phyloP scores from a whole-genome alignment of 352 stramenopile genomes.

The Pseudoperonospora humuli region DNA sequence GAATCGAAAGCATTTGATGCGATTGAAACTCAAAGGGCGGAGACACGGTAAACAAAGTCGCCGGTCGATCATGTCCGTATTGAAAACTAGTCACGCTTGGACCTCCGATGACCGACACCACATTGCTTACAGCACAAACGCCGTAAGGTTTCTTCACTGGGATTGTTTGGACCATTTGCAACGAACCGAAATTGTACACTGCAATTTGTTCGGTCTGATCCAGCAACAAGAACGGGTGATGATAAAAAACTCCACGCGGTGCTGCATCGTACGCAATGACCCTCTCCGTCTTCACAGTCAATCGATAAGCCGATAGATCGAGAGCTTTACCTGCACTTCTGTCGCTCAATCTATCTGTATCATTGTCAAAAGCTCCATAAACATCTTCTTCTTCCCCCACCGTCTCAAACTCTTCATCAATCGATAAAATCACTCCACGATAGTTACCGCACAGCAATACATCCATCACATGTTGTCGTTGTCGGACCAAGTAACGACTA shows the following conservation, averaged over 20 bases:
- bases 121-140: slow-evolving; percentile 22
- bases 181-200: slow-evolving; percentile 57
- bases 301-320: slow-evolving; percentile 31
- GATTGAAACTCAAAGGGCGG: slow-evolving; percentile 41
- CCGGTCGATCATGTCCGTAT: slow-evolving; percentile 15
- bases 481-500: slow-evolving; percentile 21
- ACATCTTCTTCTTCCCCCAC: slow-evolving; percentile 10
- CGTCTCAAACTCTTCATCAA: slow-evolving; percentile 16
- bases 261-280: slow-evolving; percentile 40
- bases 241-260: slow-evolving; percentile 37
- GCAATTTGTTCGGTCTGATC: slow-evolving; percentile 45
- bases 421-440: slow-evolving; percentile 37
- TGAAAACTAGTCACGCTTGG: slow-evolving; percentile 1
- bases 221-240: slow-evolving; percentile 66
- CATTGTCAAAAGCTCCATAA: slow-evolving; percentile 19
- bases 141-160: slow-evolving; percentile 45
- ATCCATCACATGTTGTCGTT: slow-evolving; percentile 32
- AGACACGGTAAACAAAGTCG: slow-evolving; percentile 35
- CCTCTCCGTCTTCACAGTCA: slow-evolving; percentile 41
- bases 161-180: slow-evolving; percentile 46
- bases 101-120: slow-evolving; percentile 11
- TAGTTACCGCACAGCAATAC: slow-evolving; percentile 58
- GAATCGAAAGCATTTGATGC: slow-evolving; percentile 47
- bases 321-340: slow-evolving; percentile 16
- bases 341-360: slow-evolving; percentile 5